phyloP scores from a whole-genome alignment of 495 filamentous ascomycete species.

The Xylaria palmicola region DNA sequence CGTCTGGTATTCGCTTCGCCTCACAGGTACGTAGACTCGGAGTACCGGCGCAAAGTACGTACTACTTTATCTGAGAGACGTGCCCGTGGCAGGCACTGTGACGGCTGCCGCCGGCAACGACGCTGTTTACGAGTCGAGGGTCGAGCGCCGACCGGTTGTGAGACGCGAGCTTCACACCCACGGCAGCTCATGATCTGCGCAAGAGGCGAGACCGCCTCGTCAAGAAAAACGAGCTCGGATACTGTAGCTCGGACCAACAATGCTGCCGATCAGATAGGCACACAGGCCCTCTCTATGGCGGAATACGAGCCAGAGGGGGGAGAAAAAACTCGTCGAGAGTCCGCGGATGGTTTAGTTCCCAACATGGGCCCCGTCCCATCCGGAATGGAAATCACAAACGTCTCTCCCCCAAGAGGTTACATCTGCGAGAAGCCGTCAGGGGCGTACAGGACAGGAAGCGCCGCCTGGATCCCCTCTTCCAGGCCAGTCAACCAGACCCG shows the following conservation, averaged over 20 bases:
- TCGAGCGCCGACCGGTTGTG: not conserved
- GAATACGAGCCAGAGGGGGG: not conserved
- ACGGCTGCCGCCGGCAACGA: not conserved
- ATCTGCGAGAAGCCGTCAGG: conserved; percentile 9
- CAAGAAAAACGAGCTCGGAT: not conserved
- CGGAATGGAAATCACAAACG: conserved; percentile 33
- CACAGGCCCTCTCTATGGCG: not conserved
- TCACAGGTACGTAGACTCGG: not conserved
- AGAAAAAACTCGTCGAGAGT: not conserved
- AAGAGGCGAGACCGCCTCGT: not conserved
- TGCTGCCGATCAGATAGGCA: not conserved
- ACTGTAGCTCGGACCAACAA: conserved; percentile 21
- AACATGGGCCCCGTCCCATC: conserved; percentile 21
- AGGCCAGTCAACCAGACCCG: not conserved
- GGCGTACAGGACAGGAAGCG: not conserved
- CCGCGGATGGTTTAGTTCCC: not conserved
- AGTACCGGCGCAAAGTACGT: not conserved
- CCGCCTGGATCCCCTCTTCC: not conserved
- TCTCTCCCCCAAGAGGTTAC: not conserved
- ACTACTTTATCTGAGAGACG: not conserved
- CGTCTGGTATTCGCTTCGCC: not conserved
- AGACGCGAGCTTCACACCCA: not conserved
- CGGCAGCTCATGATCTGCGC: conserved; percentile 7
- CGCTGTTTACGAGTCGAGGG: not conserved
- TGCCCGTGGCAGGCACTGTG: not conserved